A percentile compares a stretch with the other conserved stretches of the same genome.
Conservation (phyloP, 441 rosid species). For the Jatropha podagrica region DNA sequence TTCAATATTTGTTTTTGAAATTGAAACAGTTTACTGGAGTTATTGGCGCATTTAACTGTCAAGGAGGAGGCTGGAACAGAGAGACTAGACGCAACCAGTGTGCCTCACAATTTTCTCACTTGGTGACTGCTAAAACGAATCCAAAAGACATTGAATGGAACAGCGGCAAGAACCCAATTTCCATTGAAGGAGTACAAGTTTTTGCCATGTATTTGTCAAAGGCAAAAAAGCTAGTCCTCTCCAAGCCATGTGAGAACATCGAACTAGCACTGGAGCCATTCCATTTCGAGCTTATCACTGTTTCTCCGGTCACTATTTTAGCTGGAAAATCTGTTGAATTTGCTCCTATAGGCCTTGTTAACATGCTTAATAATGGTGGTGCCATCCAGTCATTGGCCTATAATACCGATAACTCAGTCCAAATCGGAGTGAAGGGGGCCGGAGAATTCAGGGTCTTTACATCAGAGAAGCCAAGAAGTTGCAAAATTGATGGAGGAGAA, state of each 20-base stretch:
- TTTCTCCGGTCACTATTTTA: conserved; percentile 48
- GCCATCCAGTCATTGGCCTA: conserved; percentile 54
- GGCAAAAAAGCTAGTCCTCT: conserved; percentile 52
- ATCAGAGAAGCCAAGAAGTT: conserved; percentile 52
- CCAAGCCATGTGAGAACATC: conserved; percentile 38
- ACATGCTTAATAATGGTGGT: conserved; percentile 84
- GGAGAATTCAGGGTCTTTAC: conserved; percentile 72
- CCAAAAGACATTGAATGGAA: conserved; percentile 66
- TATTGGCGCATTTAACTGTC: conserved; percentile 76
- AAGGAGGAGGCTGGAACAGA: conserved; percentile 86
- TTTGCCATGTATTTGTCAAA: conserved; percentile 65
- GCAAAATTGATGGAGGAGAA: conserved; percentile 54
- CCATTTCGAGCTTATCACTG: conserved; percentile 60
- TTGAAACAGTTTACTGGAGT: conserved; percentile 58
- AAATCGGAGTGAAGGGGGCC: conserved; percentile 51
- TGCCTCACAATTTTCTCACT: conserved; percentile 46
- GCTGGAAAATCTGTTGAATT: conserved; percentile 40
- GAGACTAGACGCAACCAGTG: conserved; percentile 58
- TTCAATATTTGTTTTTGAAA: background rate
- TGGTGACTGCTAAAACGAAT: conserved; percentile 38
- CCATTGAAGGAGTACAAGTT: conserved; percentile 43
- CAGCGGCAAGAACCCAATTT: conserved; percentile 60
- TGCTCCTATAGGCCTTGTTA: conserved; percentile 71
- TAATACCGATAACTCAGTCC: conserved; percentile 24
- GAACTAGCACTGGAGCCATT: conserved; percentile 58